A percentile compares a stretch with the other conserved stretches of the same genome.
These are phyloP conservation scores for Leccinum pseudoinsigne DNA, from an alignment of 1,284 basidiomycete species.

Conservation along the genomic window DNA sequence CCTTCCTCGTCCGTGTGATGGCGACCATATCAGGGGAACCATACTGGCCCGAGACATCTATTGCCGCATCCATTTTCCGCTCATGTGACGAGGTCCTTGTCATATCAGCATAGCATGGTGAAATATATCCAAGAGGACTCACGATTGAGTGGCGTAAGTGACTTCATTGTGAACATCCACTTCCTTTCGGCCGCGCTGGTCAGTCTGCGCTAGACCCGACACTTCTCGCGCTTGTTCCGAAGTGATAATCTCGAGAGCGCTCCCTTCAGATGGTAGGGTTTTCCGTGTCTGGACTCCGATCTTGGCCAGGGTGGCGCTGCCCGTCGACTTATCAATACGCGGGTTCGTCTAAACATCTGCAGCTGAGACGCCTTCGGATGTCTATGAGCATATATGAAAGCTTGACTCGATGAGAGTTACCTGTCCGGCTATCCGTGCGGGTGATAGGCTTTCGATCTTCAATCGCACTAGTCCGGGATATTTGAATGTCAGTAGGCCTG, in stretches of 20 bases:
- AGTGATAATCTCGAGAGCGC: background rate
- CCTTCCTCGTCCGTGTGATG: background rate
- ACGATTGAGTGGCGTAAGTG: background rate
- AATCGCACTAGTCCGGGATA: background rate
- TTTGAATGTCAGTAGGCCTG: conserved; percentile 1
- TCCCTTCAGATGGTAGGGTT: background rate
- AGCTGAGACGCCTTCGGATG: background rate
- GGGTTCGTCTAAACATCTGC: background rate
- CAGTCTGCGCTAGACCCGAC: background rate
- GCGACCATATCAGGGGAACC: background rate
- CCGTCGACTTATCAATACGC: background rate
- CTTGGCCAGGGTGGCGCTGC: background rate
- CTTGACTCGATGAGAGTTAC: background rate
- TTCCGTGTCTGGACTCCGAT: background rate
- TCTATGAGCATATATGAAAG: conserved; percentile 1
- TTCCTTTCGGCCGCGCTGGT: background rate
- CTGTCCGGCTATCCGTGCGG: background rate
- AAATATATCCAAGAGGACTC: conserved; percentile 1
- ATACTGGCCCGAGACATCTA: background rate
- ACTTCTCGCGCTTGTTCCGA: background rate
- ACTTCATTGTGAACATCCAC: background rate
- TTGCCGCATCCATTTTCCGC: background rate
- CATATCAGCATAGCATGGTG: background rate
- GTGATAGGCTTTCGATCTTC: background rate
- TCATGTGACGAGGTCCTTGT: conserved; percentile 8